Evolutionary conservation across 306 rosid genomes (phyloP).

Genomic region (Castanospermum australe): DNA sequence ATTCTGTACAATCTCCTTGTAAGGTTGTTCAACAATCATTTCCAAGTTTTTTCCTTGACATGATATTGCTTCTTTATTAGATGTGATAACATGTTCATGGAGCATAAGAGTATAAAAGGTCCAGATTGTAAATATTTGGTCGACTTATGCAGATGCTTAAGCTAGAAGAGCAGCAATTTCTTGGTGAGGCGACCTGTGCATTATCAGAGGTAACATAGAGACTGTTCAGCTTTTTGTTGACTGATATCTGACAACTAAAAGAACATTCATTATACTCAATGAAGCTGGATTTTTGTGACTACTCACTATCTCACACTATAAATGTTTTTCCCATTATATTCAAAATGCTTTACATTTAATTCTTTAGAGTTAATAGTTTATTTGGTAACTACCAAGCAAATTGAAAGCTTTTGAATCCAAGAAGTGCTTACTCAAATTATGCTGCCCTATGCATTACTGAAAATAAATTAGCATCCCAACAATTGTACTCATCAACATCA

Average conservation of each 20-base stretch:
- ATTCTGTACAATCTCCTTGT: conserved; percentile 17
- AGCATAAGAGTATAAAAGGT: conserved; percentile 14
- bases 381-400: conserved; percentile 16
- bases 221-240: conserved; percentile 9
- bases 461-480: conserved; percentile 28
- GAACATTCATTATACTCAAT: conserved; percentile 18
- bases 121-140: conserved; percentile 23
- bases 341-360: conserved; percentile 9
- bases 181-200: conserved; percentile 89
- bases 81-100: conserved; percentile 20
- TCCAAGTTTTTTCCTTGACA: background rate
- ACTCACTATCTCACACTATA: background rate
- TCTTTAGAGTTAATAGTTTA: background rate
- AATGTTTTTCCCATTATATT: conserved; percentile 8
- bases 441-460: conserved; percentile 14
- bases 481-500: conserved; percentile 1
- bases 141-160: conserved; percentile 77
- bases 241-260: conserved; percentile 9
- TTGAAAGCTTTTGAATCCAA: conserved; percentile 4
- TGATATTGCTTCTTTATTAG: conserved; percentile 12
- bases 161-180: conserved; percentile 95
- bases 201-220: conserved; percentile 76
- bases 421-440: conserved; percentile 24
- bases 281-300: conserved; percentile 3
- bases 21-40: background rate